Base-by-base conservation (phyloP, 2,329 filamentous ascomycete species). In the Trichoderma koningii region DNA sequence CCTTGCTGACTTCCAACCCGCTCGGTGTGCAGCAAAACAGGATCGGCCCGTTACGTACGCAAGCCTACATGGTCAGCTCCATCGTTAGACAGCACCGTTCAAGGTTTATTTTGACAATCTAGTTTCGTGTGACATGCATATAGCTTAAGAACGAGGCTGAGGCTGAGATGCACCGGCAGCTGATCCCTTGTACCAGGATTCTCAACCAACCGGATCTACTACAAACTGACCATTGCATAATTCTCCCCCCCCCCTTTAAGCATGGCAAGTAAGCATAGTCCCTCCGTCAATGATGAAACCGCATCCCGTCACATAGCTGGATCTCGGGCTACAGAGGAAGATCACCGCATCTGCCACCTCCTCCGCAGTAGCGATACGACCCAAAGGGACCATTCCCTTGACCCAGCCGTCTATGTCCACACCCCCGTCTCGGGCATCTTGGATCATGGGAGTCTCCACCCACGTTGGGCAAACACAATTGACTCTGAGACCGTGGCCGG, bases 281-380 rank as follows among this genome's bases (percentile, higher is more conserved):
- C 61, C 68, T 19, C 66, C 66, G 42, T 66, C 62, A 17, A 65
- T 34, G 21, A 66, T 61, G 19, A 68, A 53, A 26, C 55, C 53
- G 26, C 23, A 48, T 38, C 64, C 67, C 23, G 55, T 64, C 19
- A 55, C 45, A 23, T 56, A 68, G 47, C 67, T 68, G 14, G 67
- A 64, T 38, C 55, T 68, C n/a, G 67, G 55, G 47, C 67, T 68
- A 17, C 60, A 62, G 26, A 93, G 81, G 74, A 93, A 93, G 26
- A 86, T 74, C 45, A 87, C 89, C 60, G 90, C 89, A 71, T 91
- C 85, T 21, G 90, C 90, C 38, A 93, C 83, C 73, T 93, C 90
- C 19, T 84, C 79, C 7, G 82, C 76, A 23, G 77, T 77, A 15
- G 89, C 90, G 67, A 92, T 85, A 19, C 90, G 85, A 87, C 61